Base-by-base conservation (phyloP, 306 rosid genomes). In the Fragaria ananassa region DNA sequence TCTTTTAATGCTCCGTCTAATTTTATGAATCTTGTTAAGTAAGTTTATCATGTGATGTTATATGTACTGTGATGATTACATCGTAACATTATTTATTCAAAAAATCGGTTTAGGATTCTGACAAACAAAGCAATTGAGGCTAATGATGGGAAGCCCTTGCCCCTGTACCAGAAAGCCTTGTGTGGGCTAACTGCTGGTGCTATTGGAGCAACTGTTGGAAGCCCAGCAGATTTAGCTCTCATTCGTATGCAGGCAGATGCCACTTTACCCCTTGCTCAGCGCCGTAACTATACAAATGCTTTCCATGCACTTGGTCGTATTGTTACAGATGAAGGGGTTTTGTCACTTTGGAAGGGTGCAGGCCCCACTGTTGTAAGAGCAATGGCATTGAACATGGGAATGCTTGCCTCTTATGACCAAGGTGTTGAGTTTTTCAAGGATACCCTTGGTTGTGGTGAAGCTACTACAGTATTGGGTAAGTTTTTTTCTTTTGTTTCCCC, bases 171-270 rank as follows among this genome's bases (percentile, higher is more conserved):
- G 87, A 95, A 95, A 80, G 99, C 99, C 74, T 80, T 95, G 44
- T 95, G 99, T 86, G 98, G 99, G 82, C 86, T 95, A 60, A 92
- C 99, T 77, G 99, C 99, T 58, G 99, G 99, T 84, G 99, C 99
- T 73, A 95, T 92, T 73, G 99, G 98, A 81, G 99, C 99, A 68
- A 37, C 77, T 71, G 82, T 92, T 81, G 99, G 99, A 70, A 95
- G 93, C 83, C 99, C 98, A 42, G 96, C 99, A 34, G 99, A 95
- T 88, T 83, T 95, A 85, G 98, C 99, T 31, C 99, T 95, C 60
- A 88, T 95, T 44, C 96, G 99, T 58, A 95, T 95, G 99, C 99
- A 95, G 81, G 99, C 98, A 25, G 99, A 95, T 87, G 96, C 98
- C 34, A 95, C 99, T 49, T 83, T 95, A 77, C 90, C 99, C 23